phyloP scores from a whole-genome alignment of 345 rosid species.

The Stellera chamaejasme region DNA sequence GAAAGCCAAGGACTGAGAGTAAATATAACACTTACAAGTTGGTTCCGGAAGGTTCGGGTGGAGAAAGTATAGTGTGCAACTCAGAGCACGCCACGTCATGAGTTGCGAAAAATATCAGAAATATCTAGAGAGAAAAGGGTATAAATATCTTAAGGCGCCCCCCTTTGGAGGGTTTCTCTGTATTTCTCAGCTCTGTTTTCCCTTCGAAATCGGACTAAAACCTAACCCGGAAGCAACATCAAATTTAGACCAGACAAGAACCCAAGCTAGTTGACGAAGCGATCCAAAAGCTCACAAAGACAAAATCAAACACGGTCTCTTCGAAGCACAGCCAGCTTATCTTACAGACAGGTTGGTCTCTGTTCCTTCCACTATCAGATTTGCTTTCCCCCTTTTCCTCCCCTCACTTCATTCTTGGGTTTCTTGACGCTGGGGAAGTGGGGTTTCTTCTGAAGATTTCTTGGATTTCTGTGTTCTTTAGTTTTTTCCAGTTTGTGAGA shows the following conservation, averaged over 20 bases:
- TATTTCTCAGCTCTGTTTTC: neutral
- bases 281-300: neutral
- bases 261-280: neutral
- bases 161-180: accelerated
- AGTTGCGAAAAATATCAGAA: constrained; percentile 24
- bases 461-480: too few species aligned
- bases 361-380: neutral
- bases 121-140: constrained; percentile 43
- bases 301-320: too few species aligned
- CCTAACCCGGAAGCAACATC: neutral
- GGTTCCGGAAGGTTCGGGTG: constrained; percentile 17
- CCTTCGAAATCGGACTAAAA: too few species aligned
- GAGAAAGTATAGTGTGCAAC: neutral
- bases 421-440: too few species aligned
- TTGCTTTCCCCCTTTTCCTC: neutral
- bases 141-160: constrained; percentile 20
- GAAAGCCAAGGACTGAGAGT: too few species aligned
- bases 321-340: too few species aligned
- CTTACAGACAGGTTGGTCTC: neutral
- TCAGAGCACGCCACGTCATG: neutral
- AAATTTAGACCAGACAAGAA: neutral
- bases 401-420: too few species aligned
- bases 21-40: neutral
- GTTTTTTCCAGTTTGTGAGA: too few species aligned
- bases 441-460: too few species aligned